Evolutionary conservation across 768 basidiomycete species (phyloP).

Genomic region (Chiua virens): DNA sequence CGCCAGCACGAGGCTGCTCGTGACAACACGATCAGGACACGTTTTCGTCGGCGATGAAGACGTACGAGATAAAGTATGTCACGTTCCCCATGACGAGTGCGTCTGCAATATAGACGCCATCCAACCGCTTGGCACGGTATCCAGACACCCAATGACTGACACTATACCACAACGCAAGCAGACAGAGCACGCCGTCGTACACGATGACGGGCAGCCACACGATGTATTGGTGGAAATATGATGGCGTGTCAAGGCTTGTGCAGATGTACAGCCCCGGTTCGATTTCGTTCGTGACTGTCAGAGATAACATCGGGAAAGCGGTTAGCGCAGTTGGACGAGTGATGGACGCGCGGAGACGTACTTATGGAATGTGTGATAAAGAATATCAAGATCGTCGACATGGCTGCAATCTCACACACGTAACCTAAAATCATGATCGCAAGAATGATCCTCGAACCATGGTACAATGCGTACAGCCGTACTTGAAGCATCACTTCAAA

Average conservation of each 20-base stretch:
- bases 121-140: not conserved
- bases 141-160: not conserved
- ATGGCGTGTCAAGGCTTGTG: not conserved
- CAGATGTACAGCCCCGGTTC: constrained; percentile 3
- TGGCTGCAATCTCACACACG: constrained; percentile 5
- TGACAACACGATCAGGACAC: not conserved
- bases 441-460: constrained; percentile 4
- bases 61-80: constrained; percentile 18
- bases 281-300: constrained; percentile 10
- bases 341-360: not conserved
- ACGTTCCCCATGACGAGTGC: constrained; percentile 13
- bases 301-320: not conserved
- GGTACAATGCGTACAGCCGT: constrained; percentile 12
- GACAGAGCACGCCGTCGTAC: constrained; percentile 1
- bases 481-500: constrained; percentile 13
- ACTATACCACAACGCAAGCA: constrained; percentile 7
- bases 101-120: constrained; percentile 3
- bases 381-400: constrained; percentile 2
- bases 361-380: constrained; percentile 3
- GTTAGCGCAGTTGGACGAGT: not conserved
- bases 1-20: constrained; percentile 9
- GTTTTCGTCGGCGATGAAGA: not conserved
- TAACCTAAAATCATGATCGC: constrained; percentile 3
- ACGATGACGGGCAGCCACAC: constrained; percentile 10
- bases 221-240: constrained; percentile 1